Percentiles rank a stretch among this genome's conserved stretches.
phyloP scores from a whole-genome alignment of 495 filamentous ascomycete genomes.

The Rostrohypoxylon terebratum region DNA sequence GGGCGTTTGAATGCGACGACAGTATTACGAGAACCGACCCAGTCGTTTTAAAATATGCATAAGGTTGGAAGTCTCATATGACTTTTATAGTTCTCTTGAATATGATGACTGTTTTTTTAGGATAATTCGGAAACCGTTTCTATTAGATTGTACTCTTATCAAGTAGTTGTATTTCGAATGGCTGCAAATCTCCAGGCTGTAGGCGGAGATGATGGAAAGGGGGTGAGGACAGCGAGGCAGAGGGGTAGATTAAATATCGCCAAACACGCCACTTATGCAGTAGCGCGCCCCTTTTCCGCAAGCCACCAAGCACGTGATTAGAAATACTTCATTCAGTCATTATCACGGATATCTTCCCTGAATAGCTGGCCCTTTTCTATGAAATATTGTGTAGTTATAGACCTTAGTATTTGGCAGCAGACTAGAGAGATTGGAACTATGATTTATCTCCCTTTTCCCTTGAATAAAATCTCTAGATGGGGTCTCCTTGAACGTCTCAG shows the following conservation, averaged over 20 bases:
- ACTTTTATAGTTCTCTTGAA: neutral
- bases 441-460: too few relatives aligned
- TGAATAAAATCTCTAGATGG: too few relatives aligned
- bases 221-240: neutral
- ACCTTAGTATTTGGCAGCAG: neutral
- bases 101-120: neutral
- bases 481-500: too few relatives aligned
- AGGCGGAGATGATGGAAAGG: neutral
- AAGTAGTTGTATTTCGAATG: neutral
- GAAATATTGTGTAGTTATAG: neutral
- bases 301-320: conserved; percentile 5
- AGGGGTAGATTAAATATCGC: neutral
- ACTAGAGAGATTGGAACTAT: too few relatives aligned
- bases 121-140: neutral
- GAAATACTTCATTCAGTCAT: neutral
- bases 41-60: conserved; percentile 5
- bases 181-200: neutral
- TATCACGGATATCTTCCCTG: neutral
- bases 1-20: conserved; percentile 3
- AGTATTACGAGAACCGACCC: neutral
- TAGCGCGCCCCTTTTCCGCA: conserved; percentile 5
- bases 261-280: neutral
- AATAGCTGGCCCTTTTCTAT: neutral
- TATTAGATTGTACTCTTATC: neutral
- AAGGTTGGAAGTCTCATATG: neutral